These are phyloP conservation scores for Baorangia bicolor DNA, from an alignment of 768 basidiomycete species.

Conservation along the genomic window DNA sequence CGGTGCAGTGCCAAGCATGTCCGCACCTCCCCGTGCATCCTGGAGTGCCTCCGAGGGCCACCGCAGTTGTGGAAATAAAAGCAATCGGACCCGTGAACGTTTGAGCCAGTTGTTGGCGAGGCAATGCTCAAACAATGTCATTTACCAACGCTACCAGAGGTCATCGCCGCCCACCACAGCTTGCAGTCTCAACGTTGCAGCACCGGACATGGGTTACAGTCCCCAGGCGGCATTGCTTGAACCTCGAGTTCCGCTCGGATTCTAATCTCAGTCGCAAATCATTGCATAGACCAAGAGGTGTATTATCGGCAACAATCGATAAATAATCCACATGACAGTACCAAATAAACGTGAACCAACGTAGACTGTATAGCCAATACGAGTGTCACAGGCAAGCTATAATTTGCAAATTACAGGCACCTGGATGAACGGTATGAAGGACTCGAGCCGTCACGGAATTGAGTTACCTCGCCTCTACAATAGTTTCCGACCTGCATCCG, in stretches of 20 bases:
- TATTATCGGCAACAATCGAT: background rate
- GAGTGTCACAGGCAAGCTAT: background rate
- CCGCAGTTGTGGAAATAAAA: constrained; percentile 2
- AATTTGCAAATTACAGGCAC: background rate
- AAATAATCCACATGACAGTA: background rate
- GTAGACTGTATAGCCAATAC: background rate
- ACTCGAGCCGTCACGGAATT: background rate
- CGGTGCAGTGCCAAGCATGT: constrained; percentile 9
- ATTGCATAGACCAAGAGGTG: background rate
- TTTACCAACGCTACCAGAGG: background rate
- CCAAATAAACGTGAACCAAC: background rate
- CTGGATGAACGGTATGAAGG: background rate
- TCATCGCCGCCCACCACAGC: background rate
- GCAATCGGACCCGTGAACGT: background rate
- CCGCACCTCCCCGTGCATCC: constrained; percentile 3
- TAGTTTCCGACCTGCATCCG: constrained; percentile 9
- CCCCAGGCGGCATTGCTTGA: background rate
- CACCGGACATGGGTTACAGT: background rate
- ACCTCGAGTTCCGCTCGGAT: background rate
- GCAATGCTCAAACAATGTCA: constrained; percentile 1
- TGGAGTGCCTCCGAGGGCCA: constrained; percentile 5
- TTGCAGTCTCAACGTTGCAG: background rate
- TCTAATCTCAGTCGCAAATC: background rate
- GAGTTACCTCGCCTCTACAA: background rate
- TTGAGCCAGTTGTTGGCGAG: background rate